A percentile compares a stretch with the other conserved stretches of the same genome.
Conservation (phyloP, 2,329 filamentous ascomycete species). For the Neonectria faginata region DNA sequence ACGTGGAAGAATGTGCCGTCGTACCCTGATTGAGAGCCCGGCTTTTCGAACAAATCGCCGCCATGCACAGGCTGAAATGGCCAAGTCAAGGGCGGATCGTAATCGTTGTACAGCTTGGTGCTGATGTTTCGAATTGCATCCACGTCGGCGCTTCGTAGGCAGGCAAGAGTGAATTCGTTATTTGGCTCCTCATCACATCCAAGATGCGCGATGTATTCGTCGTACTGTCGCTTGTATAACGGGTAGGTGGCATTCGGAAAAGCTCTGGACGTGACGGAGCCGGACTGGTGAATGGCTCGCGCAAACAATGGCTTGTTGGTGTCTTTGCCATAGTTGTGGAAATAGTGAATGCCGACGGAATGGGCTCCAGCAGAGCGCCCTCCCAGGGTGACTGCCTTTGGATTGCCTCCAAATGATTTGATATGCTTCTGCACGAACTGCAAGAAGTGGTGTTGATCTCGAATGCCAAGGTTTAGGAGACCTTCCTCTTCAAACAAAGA, state of each 20-base stretch:
- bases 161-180: constrained; percentile 51
- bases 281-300: constrained; percentile 52
- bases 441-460: constrained; percentile 64
- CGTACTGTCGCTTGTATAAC: constrained; percentile 49
- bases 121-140: constrained; percentile 53
- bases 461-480: constrained; percentile 63
- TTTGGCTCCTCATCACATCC: constrained; percentile 43
- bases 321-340: constrained; percentile 52
- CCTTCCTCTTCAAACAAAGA: constrained; percentile 51
- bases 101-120: constrained; percentile 52
- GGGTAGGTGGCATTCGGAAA: constrained; percentile 52
- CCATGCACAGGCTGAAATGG: constrained; percentile 62
- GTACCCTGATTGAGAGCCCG: constrained; percentile 55
- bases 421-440: constrained; percentile 67
- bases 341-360: constrained; percentile 54
- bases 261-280: constrained; percentile 52
- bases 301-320: constrained; percentile 49
- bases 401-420: constrained; percentile 64
- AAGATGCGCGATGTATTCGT: constrained; percentile 45
- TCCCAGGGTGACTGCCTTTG: constrained; percentile 62
- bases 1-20: constrained; percentile 53
- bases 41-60: constrained; percentile 59
- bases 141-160: constrained; percentile 53
- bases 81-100: constrained; percentile 57
- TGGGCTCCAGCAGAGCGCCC: constrained; percentile 66